These are phyloP conservation scores for Hyaloscypha bicolor DNA, from an alignment of 495 filamentous ascomycete species.

Conservation along the genomic window DNA sequence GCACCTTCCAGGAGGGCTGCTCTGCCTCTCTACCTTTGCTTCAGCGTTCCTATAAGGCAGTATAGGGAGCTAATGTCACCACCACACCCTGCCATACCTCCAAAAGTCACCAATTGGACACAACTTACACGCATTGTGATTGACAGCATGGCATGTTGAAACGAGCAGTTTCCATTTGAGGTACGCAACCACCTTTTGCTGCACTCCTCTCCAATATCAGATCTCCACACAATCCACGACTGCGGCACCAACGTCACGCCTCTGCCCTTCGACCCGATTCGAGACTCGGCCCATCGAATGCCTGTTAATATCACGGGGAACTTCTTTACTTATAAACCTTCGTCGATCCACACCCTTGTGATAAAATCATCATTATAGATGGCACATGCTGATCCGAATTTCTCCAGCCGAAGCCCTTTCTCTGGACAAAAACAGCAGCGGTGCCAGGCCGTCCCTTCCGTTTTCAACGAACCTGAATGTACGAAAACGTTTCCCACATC, in stretches of 20 bases:
- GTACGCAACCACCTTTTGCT: conserved; percentile 12
- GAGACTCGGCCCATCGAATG: neutral
- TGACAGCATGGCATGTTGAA: conserved; percentile 21
- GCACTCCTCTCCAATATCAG: conserved; percentile 10
- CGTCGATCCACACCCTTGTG: conserved; percentile 12
- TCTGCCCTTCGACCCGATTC: neutral
- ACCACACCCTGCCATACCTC: conserved; percentile 1
- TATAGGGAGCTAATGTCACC: conserved; percentile 1
- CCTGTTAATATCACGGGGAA: conserved; percentile 5
- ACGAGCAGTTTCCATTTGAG: conserved; percentile 2
- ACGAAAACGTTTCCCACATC: neutral
- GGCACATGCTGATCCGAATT: conserved; percentile 18
- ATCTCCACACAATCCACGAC: neutral
- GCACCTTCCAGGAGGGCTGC: conserved; percentile 27
- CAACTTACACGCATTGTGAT: conserved; percentile 12
- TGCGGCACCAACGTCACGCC: neutral
- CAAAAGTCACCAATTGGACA: conserved; percentile 9
- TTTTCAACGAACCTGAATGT: conserved; percentile 3
- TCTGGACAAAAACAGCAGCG: neutral
- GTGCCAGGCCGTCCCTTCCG: neutral
- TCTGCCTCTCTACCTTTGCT: neutral
- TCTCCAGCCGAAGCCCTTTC: conserved; percentile 9
- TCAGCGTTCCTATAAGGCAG: neutral
- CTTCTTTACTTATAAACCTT: neutral
- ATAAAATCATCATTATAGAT: conserved; percentile 7